phyloP scores from a whole-genome alignment of 2,329 filamentous ascomycete species.

The Cladosporium sp. region DNA sequence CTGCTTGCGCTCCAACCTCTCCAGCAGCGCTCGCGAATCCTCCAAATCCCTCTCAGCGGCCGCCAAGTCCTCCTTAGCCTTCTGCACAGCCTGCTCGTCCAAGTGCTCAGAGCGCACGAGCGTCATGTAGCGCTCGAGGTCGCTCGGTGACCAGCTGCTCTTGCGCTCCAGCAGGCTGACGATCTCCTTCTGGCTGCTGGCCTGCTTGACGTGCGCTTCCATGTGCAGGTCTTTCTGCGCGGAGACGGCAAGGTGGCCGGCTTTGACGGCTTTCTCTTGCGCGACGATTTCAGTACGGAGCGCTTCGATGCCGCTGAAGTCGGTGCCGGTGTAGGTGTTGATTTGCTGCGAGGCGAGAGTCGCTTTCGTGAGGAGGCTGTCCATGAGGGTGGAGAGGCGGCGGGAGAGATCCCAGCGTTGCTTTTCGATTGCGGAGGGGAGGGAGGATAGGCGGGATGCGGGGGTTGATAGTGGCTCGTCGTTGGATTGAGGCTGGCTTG shows the following conservation, averaged over 20 bases:
- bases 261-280: constrained; percentile 57
- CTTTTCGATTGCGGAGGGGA: constrained; percentile 49
- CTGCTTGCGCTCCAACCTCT: constrained; percentile 74
- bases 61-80: constrained; percentile 64
- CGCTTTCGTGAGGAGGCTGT: constrained; percentile 77
- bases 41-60: constrained; percentile 75
- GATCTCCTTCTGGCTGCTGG: constrained; percentile 89
- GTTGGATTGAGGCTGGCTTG: neutral
- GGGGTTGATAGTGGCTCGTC: constrained; percentile 10
- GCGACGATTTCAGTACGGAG: constrained; percentile 71
- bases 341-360: constrained; percentile 80
- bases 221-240: constrained; percentile 71
- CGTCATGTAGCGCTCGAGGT: constrained; percentile 89
- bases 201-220: constrained; percentile 72
- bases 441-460: constrained; percentile 23
- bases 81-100: constrained; percentile 76
- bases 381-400: constrained; percentile 69
- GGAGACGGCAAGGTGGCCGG: constrained; percentile 57
- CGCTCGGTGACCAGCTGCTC: constrained; percentile 77
- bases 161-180: constrained; percentile 90
- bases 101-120: constrained; percentile 89
- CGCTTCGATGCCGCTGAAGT: constrained; percentile 80
- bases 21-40: constrained; percentile 67
- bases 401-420: constrained; percentile 53
- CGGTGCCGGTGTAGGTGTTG: constrained; percentile 83